Evolutionary conservation across 73 alveolate genomes (phyloP), one percentile per base, ranked within the genome.

Genomic region (Paramecium biaurelia): DNA sequence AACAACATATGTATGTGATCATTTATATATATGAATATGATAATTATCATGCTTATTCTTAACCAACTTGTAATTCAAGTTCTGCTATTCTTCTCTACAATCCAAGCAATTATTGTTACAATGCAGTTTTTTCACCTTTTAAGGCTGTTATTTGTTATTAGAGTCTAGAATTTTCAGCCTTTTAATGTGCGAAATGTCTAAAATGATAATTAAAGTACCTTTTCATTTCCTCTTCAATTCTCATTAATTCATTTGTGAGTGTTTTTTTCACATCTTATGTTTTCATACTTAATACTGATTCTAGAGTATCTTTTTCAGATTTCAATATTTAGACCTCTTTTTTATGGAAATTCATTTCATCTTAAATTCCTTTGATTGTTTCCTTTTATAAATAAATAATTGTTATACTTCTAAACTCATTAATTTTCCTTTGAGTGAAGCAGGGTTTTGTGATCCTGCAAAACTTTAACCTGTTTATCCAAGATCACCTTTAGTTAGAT

Each of bases 161-260:
- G 6, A 96, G 63, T 67, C 97, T 90, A 30, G 94, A 87, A 92
- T 96, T 96, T 84, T 96, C 99, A 21, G 97, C 96, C 85, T 96
- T 96, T 87, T 96, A 93, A 92, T 93, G 96, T 34, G 95, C 93
- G 43, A 93, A 93, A 57, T 93, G 96, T 92, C 96, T 92, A 79
- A 21, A 79, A 28, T 15, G 7, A 43, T 41, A 7, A 38, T 23
- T 21, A 30, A 42, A 43, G 15, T 53, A 53, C 90, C 99, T 93
- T 89, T 97, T 98, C 99, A 97, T 96, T 86, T 97, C 99, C 49
- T 97, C 99, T 86, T 98, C 99, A 26, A 98, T 99, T 82, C 98
- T 96, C 92, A 94, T 93, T 89, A 98, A 94, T 94, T 98, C 99
- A 82, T 95, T 53, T 53, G 68, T 53, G 0, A 53, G 21, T 2